A percentile compares a stretch with the other conserved stretches of the same genome.
phyloP scores from a whole-genome alignment of 176 grass and related monocot genomes.

The Oryza punctata region DNA sequence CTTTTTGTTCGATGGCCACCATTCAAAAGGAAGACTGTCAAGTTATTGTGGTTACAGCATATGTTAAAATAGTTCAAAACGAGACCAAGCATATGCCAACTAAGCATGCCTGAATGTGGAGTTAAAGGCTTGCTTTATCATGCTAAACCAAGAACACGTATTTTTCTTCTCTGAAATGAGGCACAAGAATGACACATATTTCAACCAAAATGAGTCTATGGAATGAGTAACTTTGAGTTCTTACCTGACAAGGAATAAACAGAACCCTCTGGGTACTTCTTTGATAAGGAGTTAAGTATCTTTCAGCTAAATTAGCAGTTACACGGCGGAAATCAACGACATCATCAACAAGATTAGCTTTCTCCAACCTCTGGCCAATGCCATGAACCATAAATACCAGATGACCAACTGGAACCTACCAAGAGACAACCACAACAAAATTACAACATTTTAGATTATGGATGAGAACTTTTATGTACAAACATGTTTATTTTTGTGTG shows the following conservation, averaged over 20 bases:
- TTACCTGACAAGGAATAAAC: slow-evolving; percentile 98
- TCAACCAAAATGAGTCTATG: neutral
- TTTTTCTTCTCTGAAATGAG: slow-evolving; percentile 5
- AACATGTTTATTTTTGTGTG: slow-evolving; percentile 5
- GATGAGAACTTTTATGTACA: slow-evolving; percentile 19
- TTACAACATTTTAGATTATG: slow-evolving; percentile 8
- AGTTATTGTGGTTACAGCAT: neutral
- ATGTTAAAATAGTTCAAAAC: neutral
- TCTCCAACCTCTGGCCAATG: slow-evolving; percentile 94
- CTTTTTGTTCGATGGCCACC: neutral
- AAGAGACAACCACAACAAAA: slow-evolving; percentile 16
- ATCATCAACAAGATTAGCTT: slow-evolving; percentile 98
- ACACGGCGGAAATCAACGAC: slow-evolving; percentile 90
- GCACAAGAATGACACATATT: slow-evolving; percentile 13
- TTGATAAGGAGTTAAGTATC: slow-evolving; percentile 91
- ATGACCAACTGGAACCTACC: slow-evolving; percentile 94
- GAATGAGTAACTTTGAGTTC: neutral
- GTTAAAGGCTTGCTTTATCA: slow-evolving; percentile 24
- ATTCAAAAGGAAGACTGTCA: neutral
- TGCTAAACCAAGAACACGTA: slow-evolving; percentile 18
- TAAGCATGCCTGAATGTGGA: slow-evolving; percentile 1
- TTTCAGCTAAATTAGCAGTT: slow-evolving; percentile 82
- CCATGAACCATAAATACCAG: slow-evolving; percentile 99
- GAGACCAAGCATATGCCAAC: slow-evolving; percentile 16
- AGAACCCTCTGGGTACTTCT: slow-evolving; percentile 95